Evolutionary conservation across 192 early-diverging fungal genomes (phyloP), one percentile per base, ranked within the genome.

Genomic region (Entophlyctis helioformis): DNA sequence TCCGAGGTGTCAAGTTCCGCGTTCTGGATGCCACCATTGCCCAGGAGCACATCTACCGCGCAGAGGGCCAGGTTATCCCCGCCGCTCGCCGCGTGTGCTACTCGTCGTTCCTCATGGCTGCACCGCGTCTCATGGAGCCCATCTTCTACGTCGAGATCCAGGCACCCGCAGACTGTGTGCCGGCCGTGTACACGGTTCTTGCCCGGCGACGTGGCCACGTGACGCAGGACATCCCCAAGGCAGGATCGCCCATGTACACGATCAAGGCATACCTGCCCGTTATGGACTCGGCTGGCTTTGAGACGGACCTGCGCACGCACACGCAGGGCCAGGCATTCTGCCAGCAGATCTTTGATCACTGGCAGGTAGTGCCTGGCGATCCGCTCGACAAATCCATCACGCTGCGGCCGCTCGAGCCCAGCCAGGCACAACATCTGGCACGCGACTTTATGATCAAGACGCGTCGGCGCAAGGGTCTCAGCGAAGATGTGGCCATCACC

Each of bases 401-500:
- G 24, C 60, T 98, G 51, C 50, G 81, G 35, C 91, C 96, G 19
- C 59, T 98, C 38, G 96, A 98, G 54, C 84, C 87, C n/a, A 83
- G 80, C 46, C 75, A 81, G 27, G 78, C 76, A 4, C 65, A 84
- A 56, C 85, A 90, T 50, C 61, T 98, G 37, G 96, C 96, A 6
- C 63, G 96, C 44, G 96, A 98, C 56, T 98, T 96, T 71, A 91
- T 98, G 89, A 76, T 96, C 56, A 98, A 98, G 71, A 98, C 96
- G 11, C 60, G 96, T 48, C 81, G 96, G 57, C 65, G 96, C 44
- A 96, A 96, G 70, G 80, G 72, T 8, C 50, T 78, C 33, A 65
- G 60, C 47, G 76, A 78, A 51, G 76, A 78, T 57, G 76, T 78
- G 12, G 59, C 64, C 20, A 56, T 74, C 23, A 70, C 67, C 11